Percentiles rank a stretch among this genome's conserved stretches.
phyloP scores from a whole-genome alignment of 2,329 filamentous ascomycete species.

The Colletotrichum spinosum region DNA sequence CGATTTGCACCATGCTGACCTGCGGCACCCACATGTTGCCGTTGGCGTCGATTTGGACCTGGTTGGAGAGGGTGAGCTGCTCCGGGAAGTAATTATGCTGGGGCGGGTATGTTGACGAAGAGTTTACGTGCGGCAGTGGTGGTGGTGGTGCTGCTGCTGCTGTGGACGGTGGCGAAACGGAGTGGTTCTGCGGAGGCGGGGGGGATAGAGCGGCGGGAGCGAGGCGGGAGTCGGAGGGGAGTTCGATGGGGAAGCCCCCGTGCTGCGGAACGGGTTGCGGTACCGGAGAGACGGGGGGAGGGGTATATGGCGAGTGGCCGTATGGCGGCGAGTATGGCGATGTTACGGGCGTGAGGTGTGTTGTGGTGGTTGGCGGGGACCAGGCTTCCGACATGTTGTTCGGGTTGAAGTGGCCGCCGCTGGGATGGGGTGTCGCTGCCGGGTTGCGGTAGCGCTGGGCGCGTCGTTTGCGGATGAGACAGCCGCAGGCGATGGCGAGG shows the following conservation, averaged over 20 bases:
- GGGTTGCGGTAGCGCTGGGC: conserved; percentile 16
- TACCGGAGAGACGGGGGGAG: conserved; percentile 31
- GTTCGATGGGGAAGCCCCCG: conserved; percentile 44
- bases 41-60: conserved; percentile 46
- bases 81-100: conserved; percentile 35
- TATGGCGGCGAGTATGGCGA: conserved; percentile 31
- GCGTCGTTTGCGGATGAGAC: conserved; percentile 47
- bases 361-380: conserved; percentile 26
- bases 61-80: conserved; percentile 19
- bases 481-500: conserved; percentile 39
- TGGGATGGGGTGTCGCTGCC: conserved; percentile 1
- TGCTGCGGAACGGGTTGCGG: conserved; percentile 34
- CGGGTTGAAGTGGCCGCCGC: conserved; percentile 14
- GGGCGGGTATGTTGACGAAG: conserved; percentile 24
- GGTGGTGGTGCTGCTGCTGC: not conserved
- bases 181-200: not conserved
- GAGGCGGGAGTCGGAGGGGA: conserved; percentile 39
- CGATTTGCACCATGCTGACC: conserved; percentile 46
- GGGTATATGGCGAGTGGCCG: conserved; percentile 9
- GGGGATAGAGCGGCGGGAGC: not conserved
- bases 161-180: not conserved
- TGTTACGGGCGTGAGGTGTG: conserved; percentile 19
- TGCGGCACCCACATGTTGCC: conserved; percentile 49
- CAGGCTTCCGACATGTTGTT: conserved; percentile 36
- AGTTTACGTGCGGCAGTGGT: conserved; percentile 4